phyloP scores from a whole-genome alignment of 139 green algal genomes.

The Gonium pectorale region DNA sequence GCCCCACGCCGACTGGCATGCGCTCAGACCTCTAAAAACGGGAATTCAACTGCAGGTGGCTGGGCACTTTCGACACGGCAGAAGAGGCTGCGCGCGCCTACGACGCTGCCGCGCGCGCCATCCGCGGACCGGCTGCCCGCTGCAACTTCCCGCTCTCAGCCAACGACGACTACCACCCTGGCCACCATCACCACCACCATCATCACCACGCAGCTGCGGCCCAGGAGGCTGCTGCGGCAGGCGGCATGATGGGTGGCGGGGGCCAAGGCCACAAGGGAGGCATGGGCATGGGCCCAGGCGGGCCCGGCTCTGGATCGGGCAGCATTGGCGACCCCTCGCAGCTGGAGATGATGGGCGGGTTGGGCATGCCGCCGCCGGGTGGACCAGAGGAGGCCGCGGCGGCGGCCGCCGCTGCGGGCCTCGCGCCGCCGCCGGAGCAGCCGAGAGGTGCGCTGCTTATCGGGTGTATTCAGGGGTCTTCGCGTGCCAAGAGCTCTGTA shows the following conservation, averaged over 20 bases:
- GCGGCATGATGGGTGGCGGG: slow-evolving; percentile 1
- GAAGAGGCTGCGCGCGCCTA: slow-evolving; percentile 95
- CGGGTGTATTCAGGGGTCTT: no score
- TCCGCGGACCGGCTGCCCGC: slow-evolving; percentile 84
- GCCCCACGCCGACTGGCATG: no score
- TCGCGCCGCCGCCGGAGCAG: background rate
- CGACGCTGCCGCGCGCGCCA: slow-evolving; percentile 90
- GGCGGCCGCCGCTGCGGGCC: background rate
- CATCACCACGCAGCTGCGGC: background rate
- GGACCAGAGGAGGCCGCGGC: background rate
- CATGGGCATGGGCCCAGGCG: background rate
- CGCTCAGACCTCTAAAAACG: no score
- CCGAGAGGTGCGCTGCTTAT: slow-evolving; percentile 26
- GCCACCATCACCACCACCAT: slow-evolving; percentile 12
- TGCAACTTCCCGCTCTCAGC: slow-evolving; percentile 90
- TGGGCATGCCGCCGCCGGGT: no score
- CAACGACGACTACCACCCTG: background rate
- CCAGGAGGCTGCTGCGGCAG: background rate
- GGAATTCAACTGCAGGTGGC: slow-evolving; percentile 90
- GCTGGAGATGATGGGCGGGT: no score
- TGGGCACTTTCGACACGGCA: slow-evolving; percentile 97
- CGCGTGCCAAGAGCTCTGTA: no score
- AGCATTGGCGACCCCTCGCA: no score
- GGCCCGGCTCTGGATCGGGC: no score
- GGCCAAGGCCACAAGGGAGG: background rate